Conservation (phyloP, 306 rosid species). For the Myrica gale region DNA sequence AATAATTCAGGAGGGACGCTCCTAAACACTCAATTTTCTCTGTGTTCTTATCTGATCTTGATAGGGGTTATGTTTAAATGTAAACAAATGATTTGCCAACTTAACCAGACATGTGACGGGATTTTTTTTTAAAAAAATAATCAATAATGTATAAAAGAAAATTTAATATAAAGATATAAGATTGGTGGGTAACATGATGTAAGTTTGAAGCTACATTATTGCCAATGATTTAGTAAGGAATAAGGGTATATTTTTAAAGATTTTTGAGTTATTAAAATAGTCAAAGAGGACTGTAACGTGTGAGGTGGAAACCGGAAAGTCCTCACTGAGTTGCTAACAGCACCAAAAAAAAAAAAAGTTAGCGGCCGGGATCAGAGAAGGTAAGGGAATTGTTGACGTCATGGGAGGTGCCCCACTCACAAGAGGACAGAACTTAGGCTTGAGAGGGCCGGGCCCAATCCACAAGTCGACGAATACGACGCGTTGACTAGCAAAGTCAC, state of each 20-base stretch:
- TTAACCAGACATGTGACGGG: too few species aligned
- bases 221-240: not conserved
- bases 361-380: not conserved
- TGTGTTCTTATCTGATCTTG: too few species aligned
- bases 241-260: not conserved
- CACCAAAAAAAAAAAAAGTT: not conserved
- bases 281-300: not conserved
- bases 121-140: too few species aligned
- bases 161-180: not conserved
- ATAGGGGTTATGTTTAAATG: too few species aligned
- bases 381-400: slow-evolving; percentile 12
- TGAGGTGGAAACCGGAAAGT: slow-evolving; percentile 13
- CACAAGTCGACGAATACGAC: not conserved
- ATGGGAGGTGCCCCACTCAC: not conserved
- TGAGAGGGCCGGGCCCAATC: slow-evolving; percentile 12
- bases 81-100: too few species aligned
- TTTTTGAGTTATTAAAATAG: not conserved
- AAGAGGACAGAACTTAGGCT: not conserved
- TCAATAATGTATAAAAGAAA: not conserved
- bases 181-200: not conserved
- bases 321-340: too few species aligned
- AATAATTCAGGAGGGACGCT: not conserved
- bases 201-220: not conserved
- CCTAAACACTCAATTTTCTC: too few species aligned
- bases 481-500: not conserved